Conservation (phyloP, 2,329 filamentous ascomycete genomes). For the Ciborinia camelliae region DNA sequence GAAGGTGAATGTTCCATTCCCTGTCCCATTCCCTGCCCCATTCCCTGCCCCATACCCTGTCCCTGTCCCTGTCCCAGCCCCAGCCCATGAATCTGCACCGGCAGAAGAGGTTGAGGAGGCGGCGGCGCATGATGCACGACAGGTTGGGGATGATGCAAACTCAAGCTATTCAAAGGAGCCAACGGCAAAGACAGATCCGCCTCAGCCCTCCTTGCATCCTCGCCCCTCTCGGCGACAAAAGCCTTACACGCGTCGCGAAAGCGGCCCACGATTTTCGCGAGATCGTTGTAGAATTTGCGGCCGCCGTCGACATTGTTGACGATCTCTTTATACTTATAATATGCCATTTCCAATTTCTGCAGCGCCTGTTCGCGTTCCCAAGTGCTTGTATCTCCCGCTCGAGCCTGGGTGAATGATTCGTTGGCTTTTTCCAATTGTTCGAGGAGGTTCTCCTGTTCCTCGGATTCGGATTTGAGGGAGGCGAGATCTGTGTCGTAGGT, state of each 20-base stretch:
- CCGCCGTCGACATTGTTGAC: constrained; percentile 87
- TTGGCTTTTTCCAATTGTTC: constrained; percentile 71
- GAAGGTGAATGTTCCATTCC: background rate
- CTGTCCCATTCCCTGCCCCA: no score
- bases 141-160: constrained; percentile 31
- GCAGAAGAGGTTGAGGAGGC: constrained; percentile 36
- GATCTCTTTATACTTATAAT: constrained; percentile 95
- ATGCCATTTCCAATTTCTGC: constrained; percentile 85
- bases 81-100: background rate
- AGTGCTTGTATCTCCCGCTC: constrained; percentile 54
- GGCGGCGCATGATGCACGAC: constrained; percentile 27
- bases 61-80: no score
- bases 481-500: constrained; percentile 77
- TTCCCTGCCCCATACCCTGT: no score
- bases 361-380: constrained; percentile 80
- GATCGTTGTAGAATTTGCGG: constrained; percentile 94
- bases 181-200: constrained; percentile 31
- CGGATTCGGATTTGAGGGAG: constrained; percentile 65
- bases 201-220: constrained; percentile 77
- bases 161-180: constrained; percentile 9
- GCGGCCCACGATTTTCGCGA: constrained; percentile 78
- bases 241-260: constrained; percentile 78
- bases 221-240: constrained; percentile 76
- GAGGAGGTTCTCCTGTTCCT: constrained; percentile 72
- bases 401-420: constrained; percentile 69